phyloP scores from a whole-genome alignment of 164 flowering plant species.

The Brasenia schreberi region DNA sequence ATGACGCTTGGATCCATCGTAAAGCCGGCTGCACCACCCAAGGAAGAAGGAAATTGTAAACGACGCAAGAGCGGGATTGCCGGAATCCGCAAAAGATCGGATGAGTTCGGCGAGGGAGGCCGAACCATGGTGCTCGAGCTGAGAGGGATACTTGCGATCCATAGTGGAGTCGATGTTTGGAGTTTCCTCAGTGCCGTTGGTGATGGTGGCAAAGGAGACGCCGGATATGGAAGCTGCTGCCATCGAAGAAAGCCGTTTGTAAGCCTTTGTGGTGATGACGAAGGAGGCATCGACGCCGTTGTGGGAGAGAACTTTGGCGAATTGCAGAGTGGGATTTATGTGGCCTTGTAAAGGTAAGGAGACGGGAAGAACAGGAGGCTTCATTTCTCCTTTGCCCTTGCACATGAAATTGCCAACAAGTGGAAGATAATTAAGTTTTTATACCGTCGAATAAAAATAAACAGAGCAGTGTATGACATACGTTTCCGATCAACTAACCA shows the following conservation, averaged over 20 bases:
- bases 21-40: slow-evolving; percentile 4
- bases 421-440: too few relatives aligned
- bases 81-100: neutral
- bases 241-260: neutral
- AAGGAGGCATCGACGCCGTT: slow-evolving; percentile 10
- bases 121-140: slow-evolving; percentile 1
- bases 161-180: neutral
- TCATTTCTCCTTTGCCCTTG: too few relatives aligned
- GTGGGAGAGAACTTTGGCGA: slow-evolving; percentile 7
- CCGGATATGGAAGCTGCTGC: neutral
- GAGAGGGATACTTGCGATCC: neutral
- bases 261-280: slow-evolving; percentile 5
- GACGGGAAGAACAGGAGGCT: slow-evolving; percentile 4
- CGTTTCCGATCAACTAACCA: too few relatives aligned
- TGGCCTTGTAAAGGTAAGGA: slow-evolving; percentile 11
- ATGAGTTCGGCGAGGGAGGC: slow-evolving; percentile 1
- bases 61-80: slow-evolving; percentile 1
- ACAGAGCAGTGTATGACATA: too few relatives aligned
- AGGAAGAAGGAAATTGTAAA: neutral
- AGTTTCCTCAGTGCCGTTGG: slow-evolving; percentile 2
- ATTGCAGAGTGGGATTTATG: slow-evolving; percentile 12
- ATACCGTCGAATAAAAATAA: too few relatives aligned
- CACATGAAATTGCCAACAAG: too few relatives aligned
- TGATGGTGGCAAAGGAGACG: slow-evolving; percentile 4
- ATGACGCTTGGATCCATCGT: slow-evolving; percentile 3